A percentile compares a stretch with the other conserved stretches of the same genome.
phyloP scores from a whole-genome alignment of 768 basidiomycete genomes.

The Steccherinum ochraceum region DNA sequence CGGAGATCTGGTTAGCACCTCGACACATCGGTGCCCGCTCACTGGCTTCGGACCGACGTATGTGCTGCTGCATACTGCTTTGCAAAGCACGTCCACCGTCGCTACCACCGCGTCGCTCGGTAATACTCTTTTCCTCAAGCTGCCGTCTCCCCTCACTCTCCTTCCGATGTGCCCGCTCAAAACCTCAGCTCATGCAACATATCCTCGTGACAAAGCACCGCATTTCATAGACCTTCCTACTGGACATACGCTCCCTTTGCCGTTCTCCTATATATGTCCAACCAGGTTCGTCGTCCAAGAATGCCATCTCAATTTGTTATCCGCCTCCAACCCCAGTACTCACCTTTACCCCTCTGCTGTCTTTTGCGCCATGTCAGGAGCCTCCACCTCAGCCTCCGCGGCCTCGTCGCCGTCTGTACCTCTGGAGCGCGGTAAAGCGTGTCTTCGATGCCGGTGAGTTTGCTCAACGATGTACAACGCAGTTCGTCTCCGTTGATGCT shows the following conservation, averaged over 20 bases:
- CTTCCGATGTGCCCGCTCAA: too few relatives aligned
- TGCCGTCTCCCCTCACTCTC: too few relatives aligned
- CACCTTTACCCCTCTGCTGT: neutral
- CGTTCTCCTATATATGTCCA: neutral
- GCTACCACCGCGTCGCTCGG: too few relatives aligned
- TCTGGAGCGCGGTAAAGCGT: slow-evolving; percentile 45
- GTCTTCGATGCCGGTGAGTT: slow-evolving; percentile 44
- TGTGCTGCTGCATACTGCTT: too few relatives aligned
- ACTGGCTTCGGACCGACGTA: too few relatives aligned
- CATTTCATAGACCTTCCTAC: neutral
- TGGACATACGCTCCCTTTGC: neutral
- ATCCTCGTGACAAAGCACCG: neutral
- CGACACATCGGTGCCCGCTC: too few relatives aligned
- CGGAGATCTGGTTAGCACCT: too few relatives aligned
- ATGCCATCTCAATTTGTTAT: neutral
- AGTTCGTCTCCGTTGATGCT: too few relatives aligned
- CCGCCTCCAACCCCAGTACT: neutral
- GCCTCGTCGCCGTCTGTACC: slow-evolving; percentile 14
- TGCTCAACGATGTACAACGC: too few relatives aligned
- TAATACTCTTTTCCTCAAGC: too few relatives aligned
- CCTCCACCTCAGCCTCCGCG: neutral
- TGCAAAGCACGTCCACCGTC: too few relatives aligned
- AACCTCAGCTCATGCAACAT: too few relatives aligned
- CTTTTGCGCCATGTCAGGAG: neutral
- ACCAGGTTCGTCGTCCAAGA: neutral